Evolutionary conservation across 2,329 filamentous ascomycete genomes (phyloP).

Genomic region (Fonsecaea monophora): DNA sequence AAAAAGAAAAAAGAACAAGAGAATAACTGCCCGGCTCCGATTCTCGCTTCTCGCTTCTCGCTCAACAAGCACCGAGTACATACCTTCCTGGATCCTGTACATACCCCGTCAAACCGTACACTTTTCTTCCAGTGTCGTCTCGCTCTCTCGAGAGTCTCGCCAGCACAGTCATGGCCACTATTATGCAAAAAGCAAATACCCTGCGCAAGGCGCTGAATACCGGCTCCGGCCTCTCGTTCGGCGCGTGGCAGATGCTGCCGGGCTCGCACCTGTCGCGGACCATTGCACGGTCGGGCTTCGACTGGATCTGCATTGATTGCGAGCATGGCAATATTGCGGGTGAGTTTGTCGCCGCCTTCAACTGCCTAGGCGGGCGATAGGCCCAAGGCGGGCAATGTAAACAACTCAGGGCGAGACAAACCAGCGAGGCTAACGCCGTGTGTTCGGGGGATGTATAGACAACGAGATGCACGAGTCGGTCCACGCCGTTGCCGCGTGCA

Average conservation of each 20-base stretch:
- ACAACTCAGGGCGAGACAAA: too few relatives aligned
- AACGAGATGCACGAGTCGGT: conserved; percentile 63
- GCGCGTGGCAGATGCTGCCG: conserved; percentile 65
- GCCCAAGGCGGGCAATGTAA: too few relatives aligned
- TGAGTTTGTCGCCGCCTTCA: conserved; percentile 35
- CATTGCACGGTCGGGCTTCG: conserved; percentile 60
- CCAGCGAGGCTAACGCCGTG: background rate
- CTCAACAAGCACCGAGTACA: too few relatives aligned
- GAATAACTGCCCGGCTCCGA: too few relatives aligned
- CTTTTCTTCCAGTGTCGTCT: background rate
- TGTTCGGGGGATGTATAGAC: conserved; percentile 28
- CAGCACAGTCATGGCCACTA: conserved; percentile 34
- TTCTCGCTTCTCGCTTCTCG: too few relatives aligned
- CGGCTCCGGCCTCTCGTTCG: conserved; percentile 57
- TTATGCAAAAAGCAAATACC: conserved; percentile 62
- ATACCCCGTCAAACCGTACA: background rate
- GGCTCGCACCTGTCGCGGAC: conserved; percentile 61
- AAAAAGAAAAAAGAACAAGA: too few relatives aligned
- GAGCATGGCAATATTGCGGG: conserved; percentile 65
- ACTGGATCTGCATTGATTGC: conserved; percentile 62
- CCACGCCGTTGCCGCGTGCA: conserved; percentile 52
- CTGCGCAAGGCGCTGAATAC: conserved; percentile 59
- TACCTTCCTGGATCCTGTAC: too few relatives aligned
- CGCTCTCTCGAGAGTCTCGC: background rate
- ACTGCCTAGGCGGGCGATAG: too few relatives aligned